These are phyloP conservation scores for Viola pubescens DNA, from an alignment of 441 rosid genomes.

Conservation along the genomic window DNA sequence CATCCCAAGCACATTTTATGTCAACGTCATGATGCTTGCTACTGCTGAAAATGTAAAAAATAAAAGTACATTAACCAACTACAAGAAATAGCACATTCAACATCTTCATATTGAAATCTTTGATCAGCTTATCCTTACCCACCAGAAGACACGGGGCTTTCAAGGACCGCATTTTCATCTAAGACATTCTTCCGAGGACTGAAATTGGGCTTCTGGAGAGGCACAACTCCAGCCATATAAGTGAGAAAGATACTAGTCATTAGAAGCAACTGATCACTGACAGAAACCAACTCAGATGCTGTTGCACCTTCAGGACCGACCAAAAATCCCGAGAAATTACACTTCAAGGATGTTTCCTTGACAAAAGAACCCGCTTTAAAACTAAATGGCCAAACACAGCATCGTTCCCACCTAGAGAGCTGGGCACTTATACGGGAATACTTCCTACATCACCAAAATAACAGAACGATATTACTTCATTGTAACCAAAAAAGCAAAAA, in stretches of 20 bases:
- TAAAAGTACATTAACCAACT: conserved; percentile 2
- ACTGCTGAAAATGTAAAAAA: conserved; percentile 27
- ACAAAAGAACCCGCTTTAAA: conserved; percentile 19
- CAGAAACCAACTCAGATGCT: conserved; percentile 45
- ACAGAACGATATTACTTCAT: neutral
- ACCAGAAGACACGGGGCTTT: conserved; percentile 59
- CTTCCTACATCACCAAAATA: conserved; percentile 28
- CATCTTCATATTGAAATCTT: conserved; percentile 13
- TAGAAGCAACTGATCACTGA: conserved; percentile 66
- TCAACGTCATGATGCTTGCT: conserved; percentile 33
- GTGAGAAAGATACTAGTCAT: conserved; percentile 68
- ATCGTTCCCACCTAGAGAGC: conserved; percentile 23
- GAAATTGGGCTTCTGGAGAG: conserved; percentile 38
- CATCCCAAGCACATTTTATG: conserved; percentile 48
- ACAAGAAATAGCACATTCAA: conserved; percentile 15
- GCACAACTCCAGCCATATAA: conserved; percentile 76
- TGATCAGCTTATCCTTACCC: conserved; percentile 78
- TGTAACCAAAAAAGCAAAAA: neutral
- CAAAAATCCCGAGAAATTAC: conserved; percentile 46
- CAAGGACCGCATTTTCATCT: conserved; percentile 25
- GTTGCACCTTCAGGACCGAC: conserved; percentile 41
- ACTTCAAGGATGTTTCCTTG: conserved; percentile 25
- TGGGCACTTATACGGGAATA: conserved; percentile 21
- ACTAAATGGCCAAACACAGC: conserved; percentile 19
- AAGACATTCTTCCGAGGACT: conserved; percentile 22